These are phyloP conservation scores for Penicillium concentricum DNA, from an alignment of 2,329 filamentous ascomycete genomes.

Conservation along the genomic window DNA sequence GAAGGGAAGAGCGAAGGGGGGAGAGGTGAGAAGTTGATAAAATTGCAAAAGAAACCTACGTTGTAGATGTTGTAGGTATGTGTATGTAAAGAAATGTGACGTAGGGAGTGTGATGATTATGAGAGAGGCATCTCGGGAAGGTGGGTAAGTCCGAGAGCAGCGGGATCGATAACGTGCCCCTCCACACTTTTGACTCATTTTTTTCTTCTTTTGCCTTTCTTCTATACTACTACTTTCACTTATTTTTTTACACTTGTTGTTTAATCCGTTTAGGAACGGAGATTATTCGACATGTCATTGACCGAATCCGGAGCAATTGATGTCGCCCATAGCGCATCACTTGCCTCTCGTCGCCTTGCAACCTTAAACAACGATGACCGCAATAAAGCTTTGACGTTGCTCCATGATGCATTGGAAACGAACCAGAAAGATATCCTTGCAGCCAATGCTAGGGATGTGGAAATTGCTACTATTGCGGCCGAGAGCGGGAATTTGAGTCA, in stretches of 20 bases:
- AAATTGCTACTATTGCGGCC: constrained; percentile 69
- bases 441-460: constrained; percentile 82
- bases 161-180: constrained; percentile 8
- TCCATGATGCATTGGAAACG: constrained; percentile 71
- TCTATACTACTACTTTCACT: neutral
- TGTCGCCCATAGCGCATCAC: constrained; percentile 74
- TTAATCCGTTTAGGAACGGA: neutral
- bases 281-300: constrained; percentile 67
- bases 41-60: neutral
- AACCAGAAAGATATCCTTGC: constrained; percentile 75
- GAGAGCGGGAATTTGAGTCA: constrained; percentile 72
- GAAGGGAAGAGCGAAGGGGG: neutral
- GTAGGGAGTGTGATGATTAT: neutral
- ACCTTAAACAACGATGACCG: constrained; percentile 72
- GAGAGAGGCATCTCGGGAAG: neutral
- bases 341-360: constrained; percentile 78
- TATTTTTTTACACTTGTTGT: neutral
- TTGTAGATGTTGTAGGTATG: neutral
- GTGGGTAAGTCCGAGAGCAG: constrained; percentile 2
- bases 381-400: constrained; percentile 79
- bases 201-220: neutral
- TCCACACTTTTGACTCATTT: constrained; percentile 8
- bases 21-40: neutral
- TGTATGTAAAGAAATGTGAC: neutral
- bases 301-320: constrained; percentile 79